Percentiles rank a stretch among this genome's conserved stretches.
Evolutionary conservation across 2,329 filamentous ascomycete genomes (phyloP).

Genomic region (Cercospora sp.): DNA sequence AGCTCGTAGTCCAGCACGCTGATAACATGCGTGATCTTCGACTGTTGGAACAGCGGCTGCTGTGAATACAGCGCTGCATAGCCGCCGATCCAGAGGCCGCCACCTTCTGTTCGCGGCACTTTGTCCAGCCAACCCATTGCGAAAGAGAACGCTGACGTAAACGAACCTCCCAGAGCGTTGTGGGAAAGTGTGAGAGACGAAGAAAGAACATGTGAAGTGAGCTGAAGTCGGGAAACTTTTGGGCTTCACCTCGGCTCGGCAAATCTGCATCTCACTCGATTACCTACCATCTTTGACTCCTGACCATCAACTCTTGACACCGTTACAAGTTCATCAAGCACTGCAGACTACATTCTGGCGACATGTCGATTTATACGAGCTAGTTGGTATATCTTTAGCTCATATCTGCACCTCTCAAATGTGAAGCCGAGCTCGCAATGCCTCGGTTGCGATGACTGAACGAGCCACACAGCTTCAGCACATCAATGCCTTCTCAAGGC

Average conservation of each 20-base stretch:
- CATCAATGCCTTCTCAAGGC: background rate
- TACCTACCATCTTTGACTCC: background rate
- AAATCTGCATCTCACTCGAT: background rate
- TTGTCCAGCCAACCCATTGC: conserved; percentile 45
- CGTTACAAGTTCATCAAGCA: background rate
- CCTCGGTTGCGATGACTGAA: background rate
- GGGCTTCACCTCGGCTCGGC: conserved; percentile 5
- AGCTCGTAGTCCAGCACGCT: conserved; percentile 52
- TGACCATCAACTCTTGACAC: background rate
- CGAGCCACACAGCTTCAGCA: background rate
- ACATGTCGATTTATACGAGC: background rate
- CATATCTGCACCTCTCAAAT: background rate
- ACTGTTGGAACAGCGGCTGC: conserved; percentile 63
- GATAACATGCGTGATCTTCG: conserved; percentile 81
- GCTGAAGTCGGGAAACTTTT: conserved; percentile 6
- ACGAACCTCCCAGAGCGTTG: background rate
- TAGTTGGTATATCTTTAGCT: background rate
- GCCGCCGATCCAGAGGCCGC: conserved; percentile 44
- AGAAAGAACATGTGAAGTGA: background rate
- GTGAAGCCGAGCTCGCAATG: background rate
- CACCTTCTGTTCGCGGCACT: conserved; percentile 38
- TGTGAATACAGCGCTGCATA: conserved; percentile 41
- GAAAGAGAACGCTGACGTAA: background rate
- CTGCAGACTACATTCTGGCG: background rate
- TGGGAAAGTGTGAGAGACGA: background rate